Evolutionary conservation across 1,284 basidiomycete species (phyloP).

Genomic region (Ceratobasidium sp.): DNA sequence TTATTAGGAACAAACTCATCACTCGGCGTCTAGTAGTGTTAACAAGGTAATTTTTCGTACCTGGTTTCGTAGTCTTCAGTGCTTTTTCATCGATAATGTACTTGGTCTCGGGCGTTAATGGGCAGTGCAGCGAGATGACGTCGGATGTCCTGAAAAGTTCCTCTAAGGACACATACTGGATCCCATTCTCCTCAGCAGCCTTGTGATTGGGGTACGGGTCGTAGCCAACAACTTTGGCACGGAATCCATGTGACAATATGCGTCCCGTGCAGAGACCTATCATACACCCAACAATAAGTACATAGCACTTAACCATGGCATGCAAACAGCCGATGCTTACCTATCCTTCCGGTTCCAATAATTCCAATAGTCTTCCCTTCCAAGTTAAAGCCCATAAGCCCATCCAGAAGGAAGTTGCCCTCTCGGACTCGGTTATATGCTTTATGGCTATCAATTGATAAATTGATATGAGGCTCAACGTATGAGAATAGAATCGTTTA

Average conservation of each 20-base stretch:
- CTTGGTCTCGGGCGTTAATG: slow-evolving; percentile 53
- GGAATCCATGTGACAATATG: slow-evolving; percentile 46
- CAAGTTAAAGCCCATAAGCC: slow-evolving; percentile 51
- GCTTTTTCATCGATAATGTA: slow-evolving; percentile 54
- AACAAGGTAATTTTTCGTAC: neutral
- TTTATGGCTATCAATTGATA: slow-evolving; percentile 44
- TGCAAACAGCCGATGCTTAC: slow-evolving; percentile 42
- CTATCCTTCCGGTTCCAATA: slow-evolving; percentile 61
- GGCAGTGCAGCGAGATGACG: slow-evolving; percentile 52
- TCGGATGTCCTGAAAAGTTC: slow-evolving; percentile 56
- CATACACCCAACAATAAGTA: neutral
- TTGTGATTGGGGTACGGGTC: slow-evolving; percentile 53
- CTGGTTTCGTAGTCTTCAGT: slow-evolving; percentile 57
- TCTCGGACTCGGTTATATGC: slow-evolving; percentile 47
- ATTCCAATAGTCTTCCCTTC: slow-evolving; percentile 57
- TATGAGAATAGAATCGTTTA: neutral
- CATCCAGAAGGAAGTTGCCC: slow-evolving; percentile 48
- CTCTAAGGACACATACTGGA: slow-evolving; percentile 54
- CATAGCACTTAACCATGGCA: no score
- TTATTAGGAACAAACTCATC: neutral
- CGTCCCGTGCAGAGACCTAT: slow-evolving; percentile 44
- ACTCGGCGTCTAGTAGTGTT: neutral
- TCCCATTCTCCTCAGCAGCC: slow-evolving; percentile 50
- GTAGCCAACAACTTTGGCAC: slow-evolving; percentile 58
- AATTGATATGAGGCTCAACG: neutral